phyloP scores from a whole-genome alignment of 805 yeast species.

The Debaryomyces prosopidis region DNA sequence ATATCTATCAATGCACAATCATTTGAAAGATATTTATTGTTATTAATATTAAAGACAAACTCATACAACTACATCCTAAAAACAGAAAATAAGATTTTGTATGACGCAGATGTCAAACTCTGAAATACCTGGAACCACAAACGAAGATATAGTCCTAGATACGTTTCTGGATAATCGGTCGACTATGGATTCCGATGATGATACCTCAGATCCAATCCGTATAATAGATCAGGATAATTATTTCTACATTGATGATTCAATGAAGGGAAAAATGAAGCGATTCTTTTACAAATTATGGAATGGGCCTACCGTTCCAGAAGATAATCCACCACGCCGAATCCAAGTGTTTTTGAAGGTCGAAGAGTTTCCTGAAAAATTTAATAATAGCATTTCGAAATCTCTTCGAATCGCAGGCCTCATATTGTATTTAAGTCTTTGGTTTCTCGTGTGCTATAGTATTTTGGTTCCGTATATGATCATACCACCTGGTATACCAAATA shows the following conservation, averaged over 20 bases:
- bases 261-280: conserved; percentile 6
- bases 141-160: neutral
- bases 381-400: conserved; percentile 21
- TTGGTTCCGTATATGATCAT: conserved; percentile 47
- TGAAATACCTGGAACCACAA: neutral
- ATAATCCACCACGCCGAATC: conserved; percentile 46
- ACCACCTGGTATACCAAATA: conserved; percentile 32
- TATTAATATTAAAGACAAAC: too few species aligned
- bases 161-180: neutral
- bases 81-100: too few species aligned
- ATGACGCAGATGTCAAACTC: neutral
- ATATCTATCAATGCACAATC: too few species aligned
- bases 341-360: conserved; percentile 27
- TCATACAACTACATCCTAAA: too few species aligned
- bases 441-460: conserved; percentile 33
- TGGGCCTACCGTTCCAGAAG: conserved; percentile 55
- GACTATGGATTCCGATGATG: neutral
- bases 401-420: conserved; percentile 29
- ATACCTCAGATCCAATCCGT: neutral
- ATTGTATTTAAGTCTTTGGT: conserved; percentile 50
- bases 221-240: neutral
- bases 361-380: conserved; percentile 42
- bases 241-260: conserved; percentile 1
- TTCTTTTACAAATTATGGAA: conserved; percentile 44
- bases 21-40: too few species aligned